phyloP scores from a whole-genome alignment of 192 early-diverging fungal species.

The Coemansia sp. region DNA sequence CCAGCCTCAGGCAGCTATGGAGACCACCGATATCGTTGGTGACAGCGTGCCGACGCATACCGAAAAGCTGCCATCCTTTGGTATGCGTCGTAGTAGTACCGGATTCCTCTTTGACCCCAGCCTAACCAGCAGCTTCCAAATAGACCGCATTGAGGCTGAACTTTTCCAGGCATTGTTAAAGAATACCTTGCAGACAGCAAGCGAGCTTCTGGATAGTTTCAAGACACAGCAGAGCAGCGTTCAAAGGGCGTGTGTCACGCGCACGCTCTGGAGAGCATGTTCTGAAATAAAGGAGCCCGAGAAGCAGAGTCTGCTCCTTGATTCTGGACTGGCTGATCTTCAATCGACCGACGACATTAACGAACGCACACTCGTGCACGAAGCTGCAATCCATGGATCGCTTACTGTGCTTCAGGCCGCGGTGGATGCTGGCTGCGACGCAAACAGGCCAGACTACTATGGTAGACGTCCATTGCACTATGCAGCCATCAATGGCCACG shows the following conservation, averaged over 20 bases:
- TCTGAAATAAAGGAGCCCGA: slow-evolving; percentile 40
- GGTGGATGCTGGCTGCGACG: slow-evolving; percentile 41
- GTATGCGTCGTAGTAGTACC: slow-evolving; percentile 22
- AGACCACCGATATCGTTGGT: not conserved
- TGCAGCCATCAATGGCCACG: slow-evolving; percentile 86
- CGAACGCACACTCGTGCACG: slow-evolving; percentile 86
- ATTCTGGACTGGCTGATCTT: slow-evolving; percentile 68
- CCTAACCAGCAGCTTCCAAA: slow-evolving; percentile 36
- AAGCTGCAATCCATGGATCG: slow-evolving; percentile 80
- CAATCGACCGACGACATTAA: slow-evolving; percentile 92
- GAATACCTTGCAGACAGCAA: slow-evolving; percentile 7
- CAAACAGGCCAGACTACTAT: slow-evolving; percentile 80
- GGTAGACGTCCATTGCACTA: slow-evolving; percentile 90
- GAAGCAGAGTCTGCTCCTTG: slow-evolving; percentile 61
- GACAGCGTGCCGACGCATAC: not conserved
- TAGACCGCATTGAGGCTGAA: slow-evolving; percentile 47
- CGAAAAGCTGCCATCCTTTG: slow-evolving; percentile 4
- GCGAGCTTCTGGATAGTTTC: slow-evolving; percentile 17
- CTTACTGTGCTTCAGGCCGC: slow-evolving; percentile 64
- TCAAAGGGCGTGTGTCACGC: slow-evolving; percentile 32
- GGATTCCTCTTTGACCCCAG: slow-evolving; percentile 29
- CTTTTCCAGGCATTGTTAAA: slow-evolving; percentile 35
- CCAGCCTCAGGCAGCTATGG: not conserved
- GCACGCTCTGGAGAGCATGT: slow-evolving; percentile 52
- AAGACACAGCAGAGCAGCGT: slow-evolving; percentile 45